A percentile compares a stretch with the other conserved stretches of the same genome.
Evolutionary conservation across 306 rosid genomes (phyloP).

Genomic region (Sophora flavescens): DNA sequence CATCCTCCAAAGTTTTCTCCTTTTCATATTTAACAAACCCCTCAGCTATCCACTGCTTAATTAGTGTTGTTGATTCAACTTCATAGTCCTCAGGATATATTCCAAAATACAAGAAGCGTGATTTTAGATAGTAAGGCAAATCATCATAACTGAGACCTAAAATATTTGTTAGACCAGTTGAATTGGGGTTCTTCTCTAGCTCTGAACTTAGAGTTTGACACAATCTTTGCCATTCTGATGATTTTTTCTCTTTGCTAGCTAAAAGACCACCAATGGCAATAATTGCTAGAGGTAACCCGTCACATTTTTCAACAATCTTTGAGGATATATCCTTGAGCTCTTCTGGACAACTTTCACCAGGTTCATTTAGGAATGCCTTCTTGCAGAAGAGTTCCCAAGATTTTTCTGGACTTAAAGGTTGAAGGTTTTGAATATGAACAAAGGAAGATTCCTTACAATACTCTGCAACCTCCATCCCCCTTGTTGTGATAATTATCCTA

Average conservation of each 20-base stretch:
- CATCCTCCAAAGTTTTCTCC: not conserved
- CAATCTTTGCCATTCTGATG: not conserved
- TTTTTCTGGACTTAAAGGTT: not conserved
- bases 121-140: not conserved
- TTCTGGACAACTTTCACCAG: not conserved
- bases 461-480: not conserved
- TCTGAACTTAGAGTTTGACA: not conserved
- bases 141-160: too few relatives aligned
- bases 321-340: not conserved
- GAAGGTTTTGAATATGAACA: not conserved
- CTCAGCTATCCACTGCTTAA: constrained; percentile 27
- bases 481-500: constrained; percentile 13
- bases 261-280: constrained; percentile 14
- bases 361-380: not conserved
- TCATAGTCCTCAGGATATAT: not conserved
- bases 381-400: not conserved
- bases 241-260: not conserved
- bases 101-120: constrained; percentile 40
- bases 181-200: too few relatives aligned
- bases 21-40: constrained; percentile 20
- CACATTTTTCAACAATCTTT: not conserved
- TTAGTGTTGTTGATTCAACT: not conserved
- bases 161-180: not conserved
- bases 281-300: constrained; percentile 4
- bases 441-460: not conserved